phyloP scores from a whole-genome alignment of 768 basidiomycete species.

The Boletus rubescentipes region DNA sequence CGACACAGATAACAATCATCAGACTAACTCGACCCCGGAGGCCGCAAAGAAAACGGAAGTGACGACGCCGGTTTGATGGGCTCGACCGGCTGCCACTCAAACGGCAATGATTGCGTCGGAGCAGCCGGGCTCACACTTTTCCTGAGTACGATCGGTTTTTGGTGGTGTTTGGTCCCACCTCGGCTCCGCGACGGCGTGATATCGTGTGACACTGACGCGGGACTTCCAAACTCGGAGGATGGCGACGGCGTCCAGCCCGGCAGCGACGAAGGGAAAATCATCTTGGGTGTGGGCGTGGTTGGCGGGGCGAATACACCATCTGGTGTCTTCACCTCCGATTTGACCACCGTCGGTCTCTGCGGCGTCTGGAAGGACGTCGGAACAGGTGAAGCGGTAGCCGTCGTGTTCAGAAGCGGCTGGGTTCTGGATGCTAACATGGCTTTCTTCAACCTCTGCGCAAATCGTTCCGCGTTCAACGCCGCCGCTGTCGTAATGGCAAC shows the following conservation, averaged over 20 bases:
- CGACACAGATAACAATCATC: no score
- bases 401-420: constrained; percentile 66
- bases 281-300: constrained; percentile 18
- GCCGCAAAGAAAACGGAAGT: constrained; percentile 27
- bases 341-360: constrained; percentile 22
- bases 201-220: not conserved
- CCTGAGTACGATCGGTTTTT: constrained; percentile 34
- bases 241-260: constrained; percentile 25
- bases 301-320: constrained; percentile 14
- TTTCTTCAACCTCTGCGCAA: constrained; percentile 67
- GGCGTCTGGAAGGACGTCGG: constrained; percentile 31
- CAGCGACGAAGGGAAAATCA: constrained; percentile 26
- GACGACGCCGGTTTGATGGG: constrained; percentile 21
- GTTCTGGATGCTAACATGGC: constrained; percentile 60
- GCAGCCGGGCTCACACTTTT: constrained; percentile 16
- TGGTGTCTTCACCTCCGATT: not conserved
- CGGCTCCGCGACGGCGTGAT: constrained; percentile 25
- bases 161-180: constrained; percentile 32
- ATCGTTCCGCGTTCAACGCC: constrained; percentile 77
- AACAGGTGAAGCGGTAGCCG: constrained; percentile 31
- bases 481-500: constrained; percentile 76
- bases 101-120: constrained; percentile 6
- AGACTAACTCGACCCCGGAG: constrained; percentile 14
- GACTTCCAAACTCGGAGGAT: constrained; percentile 16
- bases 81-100: constrained; percentile 28